Percentiles rank a stretch among this genome's conserved stretches.
Evolutionary conservation across 148 eudicot genomes (phyloP).

Genomic region (Cornus kousa): DNA sequence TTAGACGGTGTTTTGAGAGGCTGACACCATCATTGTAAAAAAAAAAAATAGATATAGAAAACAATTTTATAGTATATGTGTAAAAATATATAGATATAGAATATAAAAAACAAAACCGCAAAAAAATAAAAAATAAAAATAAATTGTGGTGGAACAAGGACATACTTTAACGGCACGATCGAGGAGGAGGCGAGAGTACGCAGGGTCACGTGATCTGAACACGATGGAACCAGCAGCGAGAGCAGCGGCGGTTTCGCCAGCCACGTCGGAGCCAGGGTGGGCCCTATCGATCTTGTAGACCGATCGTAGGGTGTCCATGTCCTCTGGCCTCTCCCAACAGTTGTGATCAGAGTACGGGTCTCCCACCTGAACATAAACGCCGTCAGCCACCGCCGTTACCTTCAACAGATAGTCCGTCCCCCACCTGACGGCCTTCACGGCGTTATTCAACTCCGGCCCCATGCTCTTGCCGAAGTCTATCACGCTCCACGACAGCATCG

Average conservation of each 20-base stretch:
- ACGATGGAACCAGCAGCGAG: conserved; percentile 91
- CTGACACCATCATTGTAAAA: no score
- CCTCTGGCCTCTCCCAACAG: conserved; percentile 99
- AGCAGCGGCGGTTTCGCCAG: conserved; percentile 96
- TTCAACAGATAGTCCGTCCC: conserved; percentile 82
- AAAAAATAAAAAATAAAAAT: no score
- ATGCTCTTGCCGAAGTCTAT: conserved; percentile 74
- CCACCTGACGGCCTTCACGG: conserved; percentile 80
- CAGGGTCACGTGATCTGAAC: conserved; percentile 56
- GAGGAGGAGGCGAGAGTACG: conserved; percentile 72
- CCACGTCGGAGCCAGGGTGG: conserved; percentile 95
- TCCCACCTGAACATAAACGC: conserved; percentile 80
- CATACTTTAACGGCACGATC: conserved; percentile 74
- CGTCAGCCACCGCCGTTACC: conserved; percentile 60
- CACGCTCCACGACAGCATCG: conserved; percentile 91
- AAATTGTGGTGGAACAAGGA: background rate
- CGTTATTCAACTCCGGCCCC: conserved; percentile 61
- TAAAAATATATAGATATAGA: no score
- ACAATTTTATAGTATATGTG: no score
- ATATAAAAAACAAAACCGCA: no score
- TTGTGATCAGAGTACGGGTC: conserved; percentile 81
- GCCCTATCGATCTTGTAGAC: conserved; percentile 59
- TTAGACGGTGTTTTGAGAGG: no score
- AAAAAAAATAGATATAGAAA: no score
- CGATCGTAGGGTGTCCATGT: conserved; percentile 79